phyloP scores from a whole-genome alignment of 2,329 filamentous ascomycete species.

The Aspergillus pseudoviridinutans region DNA sequence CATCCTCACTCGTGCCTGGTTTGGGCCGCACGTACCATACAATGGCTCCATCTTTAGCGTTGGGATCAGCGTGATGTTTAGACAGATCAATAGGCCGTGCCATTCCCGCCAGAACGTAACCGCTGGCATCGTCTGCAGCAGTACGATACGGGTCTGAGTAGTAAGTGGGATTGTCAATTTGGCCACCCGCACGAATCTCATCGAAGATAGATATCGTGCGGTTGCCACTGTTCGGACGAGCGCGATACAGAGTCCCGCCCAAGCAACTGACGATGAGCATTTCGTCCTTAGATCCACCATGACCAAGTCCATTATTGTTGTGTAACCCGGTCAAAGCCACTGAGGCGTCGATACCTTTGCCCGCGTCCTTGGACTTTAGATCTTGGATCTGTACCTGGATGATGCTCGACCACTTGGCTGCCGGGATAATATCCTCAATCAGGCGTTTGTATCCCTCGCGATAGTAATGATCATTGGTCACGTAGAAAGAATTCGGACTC shows the following conservation, averaged over 20 bases:
- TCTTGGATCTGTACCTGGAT: constrained; percentile 43
- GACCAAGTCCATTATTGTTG: constrained; percentile 57
- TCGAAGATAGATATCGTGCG: constrained; percentile 42
- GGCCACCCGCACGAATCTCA: constrained; percentile 41
- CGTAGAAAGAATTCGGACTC: constrained; percentile 49
- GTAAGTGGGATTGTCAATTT: constrained; percentile 57
- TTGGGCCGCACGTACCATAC: constrained; percentile 45
- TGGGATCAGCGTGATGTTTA: constrained; percentile 26
- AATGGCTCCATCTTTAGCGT: constrained; percentile 41
- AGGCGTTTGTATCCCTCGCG: constrained; percentile 45
- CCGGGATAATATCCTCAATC: constrained; percentile 45
- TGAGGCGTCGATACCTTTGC: constrained; percentile 38
- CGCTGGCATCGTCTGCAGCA: constrained; percentile 46
- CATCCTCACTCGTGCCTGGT: constrained; percentile 6
- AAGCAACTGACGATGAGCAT: constrained; percentile 37
- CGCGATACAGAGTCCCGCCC: constrained; percentile 48
- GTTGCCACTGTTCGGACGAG: constrained; percentile 19
- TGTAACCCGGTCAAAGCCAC: constrained; percentile 46
- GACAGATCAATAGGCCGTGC: constrained; percentile 38
- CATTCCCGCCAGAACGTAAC: constrained; percentile 51
- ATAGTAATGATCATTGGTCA: constrained; percentile 60
- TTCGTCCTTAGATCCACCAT: constrained; percentile 38
- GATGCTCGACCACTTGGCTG: constrained; percentile 48
- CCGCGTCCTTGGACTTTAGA: constrained; percentile 21
- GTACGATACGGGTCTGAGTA: constrained; percentile 52